These are phyloP conservation scores for Teratosphaeria epicoccoides DNA, from an alignment of 2,329 filamentous ascomycete species.

Conservation along the genomic window DNA sequence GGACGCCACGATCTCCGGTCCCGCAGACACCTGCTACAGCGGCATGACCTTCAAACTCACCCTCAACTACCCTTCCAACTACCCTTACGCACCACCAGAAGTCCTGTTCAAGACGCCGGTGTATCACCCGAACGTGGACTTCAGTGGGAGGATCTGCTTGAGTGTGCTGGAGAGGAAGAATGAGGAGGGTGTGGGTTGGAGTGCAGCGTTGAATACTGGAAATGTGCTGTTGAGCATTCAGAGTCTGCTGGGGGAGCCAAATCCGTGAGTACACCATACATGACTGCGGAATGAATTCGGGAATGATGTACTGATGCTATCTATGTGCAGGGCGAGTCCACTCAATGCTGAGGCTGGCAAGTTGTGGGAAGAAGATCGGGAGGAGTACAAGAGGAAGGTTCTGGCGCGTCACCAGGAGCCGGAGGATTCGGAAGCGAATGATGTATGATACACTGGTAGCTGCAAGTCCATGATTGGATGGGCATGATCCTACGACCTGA, in stretches of 20 bases:
- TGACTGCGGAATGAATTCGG: background rate
- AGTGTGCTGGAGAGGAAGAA: constrained; percentile 70
- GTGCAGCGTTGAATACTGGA: constrained; percentile 91
- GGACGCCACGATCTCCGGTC: constrained; percentile 88
- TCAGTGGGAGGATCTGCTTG: constrained; percentile 89
- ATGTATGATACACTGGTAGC: background rate
- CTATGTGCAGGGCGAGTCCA: constrained; percentile 61
- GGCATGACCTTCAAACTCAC: constrained; percentile 82
- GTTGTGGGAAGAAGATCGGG: constrained; percentile 81
- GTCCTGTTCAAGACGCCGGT: constrained; percentile 98
- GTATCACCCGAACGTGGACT: constrained; percentile 98
- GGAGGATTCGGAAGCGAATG: constrained; percentile 32
- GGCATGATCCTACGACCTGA: background rate
- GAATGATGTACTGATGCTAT: constrained; percentile 6
- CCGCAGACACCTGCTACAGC: constrained; percentile 82
- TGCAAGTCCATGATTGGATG: background rate
- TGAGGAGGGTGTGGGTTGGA: constrained; percentile 59
- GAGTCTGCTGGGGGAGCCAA: constrained; percentile 89
- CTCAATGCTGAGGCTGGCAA: constrained; percentile 94
- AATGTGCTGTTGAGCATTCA: constrained; percentile 88
- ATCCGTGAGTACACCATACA: constrained; percentile 60
- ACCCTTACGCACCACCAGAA: constrained; percentile 81
- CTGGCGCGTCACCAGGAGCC: constrained; percentile 52
- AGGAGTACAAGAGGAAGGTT: constrained; percentile 74
- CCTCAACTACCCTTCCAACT: constrained; percentile 83